Evolutionary conservation across 2,329 filamentous ascomycete species (phyloP).

Genomic region (Pyrenochaeta sp.): DNA sequence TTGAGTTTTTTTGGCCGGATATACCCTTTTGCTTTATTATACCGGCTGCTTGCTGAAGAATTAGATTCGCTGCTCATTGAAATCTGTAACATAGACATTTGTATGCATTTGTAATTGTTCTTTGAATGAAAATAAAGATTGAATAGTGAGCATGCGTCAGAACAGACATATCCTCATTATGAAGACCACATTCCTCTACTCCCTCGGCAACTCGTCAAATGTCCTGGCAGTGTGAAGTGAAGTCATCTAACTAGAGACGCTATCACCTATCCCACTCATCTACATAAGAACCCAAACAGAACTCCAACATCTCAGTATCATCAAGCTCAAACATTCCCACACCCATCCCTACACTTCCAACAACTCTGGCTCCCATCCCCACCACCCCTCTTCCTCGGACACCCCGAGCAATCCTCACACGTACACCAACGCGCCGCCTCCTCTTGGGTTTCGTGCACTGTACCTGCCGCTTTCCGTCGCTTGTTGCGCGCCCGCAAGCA

Average conservation of each 20-base stretch:
- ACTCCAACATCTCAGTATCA: background rate
- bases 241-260: no score
- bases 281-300: background rate
- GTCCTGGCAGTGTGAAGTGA: no score
- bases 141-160: no score
- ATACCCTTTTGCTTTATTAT: background rate
- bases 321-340: background rate
- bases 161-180: no score
- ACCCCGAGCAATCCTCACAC: conserved; percentile 1
- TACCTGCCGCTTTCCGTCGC: background rate
- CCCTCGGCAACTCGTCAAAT: no score
- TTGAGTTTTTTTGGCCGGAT: background rate
- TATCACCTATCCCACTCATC: no score
- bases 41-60: no score
- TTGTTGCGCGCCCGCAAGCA: background rate
- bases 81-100: no score
- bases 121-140: no score
- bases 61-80: no score
- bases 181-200: no score
- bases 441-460: background rate
- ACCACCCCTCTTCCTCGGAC: conserved; percentile 1
- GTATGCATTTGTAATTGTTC: no score
- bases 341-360: background rate
- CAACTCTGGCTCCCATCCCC: conserved; percentile 2
- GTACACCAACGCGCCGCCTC: background rate